phyloP scores from a whole-genome alignment of 208 protist genomes.

The Crithidia fasciculata region DNA sequence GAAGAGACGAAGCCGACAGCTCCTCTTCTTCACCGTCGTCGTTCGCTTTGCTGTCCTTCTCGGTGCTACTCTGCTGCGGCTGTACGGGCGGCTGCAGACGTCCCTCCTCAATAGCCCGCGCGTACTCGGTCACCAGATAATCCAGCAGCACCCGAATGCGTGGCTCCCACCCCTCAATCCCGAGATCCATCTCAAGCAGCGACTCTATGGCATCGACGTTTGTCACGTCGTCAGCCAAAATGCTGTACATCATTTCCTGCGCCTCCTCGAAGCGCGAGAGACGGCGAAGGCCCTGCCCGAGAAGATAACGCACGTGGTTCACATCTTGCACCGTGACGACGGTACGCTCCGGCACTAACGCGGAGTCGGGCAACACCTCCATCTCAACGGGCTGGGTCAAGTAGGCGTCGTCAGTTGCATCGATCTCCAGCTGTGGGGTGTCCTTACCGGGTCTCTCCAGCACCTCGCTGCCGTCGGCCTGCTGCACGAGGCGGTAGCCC shows the following conservation, averaged over 20 bases:
- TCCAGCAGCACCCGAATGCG: constrained; percentile 62
- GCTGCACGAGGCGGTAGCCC: constrained; percentile 24
- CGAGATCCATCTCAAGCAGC: constrained; percentile 76
- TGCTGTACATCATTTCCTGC: constrained; percentile 46
- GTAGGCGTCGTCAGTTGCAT: constrained; percentile 27
- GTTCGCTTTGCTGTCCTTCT: background rate
- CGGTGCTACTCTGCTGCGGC: background rate
- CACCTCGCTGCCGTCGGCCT: constrained; percentile 36
- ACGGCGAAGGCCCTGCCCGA: constrained; percentile 56
- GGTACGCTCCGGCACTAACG: constrained; percentile 21
- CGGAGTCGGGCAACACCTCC: constrained; percentile 27
- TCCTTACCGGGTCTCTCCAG: constrained; percentile 24
- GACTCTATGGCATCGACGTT: constrained; percentile 77
- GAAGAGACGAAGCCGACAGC: too few relatives aligned
- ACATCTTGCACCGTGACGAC: constrained; percentile 55
- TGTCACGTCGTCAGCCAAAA: constrained; percentile 48
- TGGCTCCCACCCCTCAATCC: constrained; percentile 40
- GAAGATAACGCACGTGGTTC: constrained; percentile 76
- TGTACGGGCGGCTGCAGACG: constrained; percentile 5
- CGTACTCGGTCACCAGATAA: constrained; percentile 39
- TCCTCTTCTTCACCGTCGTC: constrained; percentile 3
- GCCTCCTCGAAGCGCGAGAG: constrained; percentile 50
- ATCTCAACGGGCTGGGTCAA: constrained; percentile 31
- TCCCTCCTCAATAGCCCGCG: constrained; percentile 16
- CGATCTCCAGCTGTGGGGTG: background rate